Evolutionary conservation across 805 yeast genomes (phyloP), one percentile per base, ranked within the genome.

Genomic region (Starmerella apicola): DNA sequence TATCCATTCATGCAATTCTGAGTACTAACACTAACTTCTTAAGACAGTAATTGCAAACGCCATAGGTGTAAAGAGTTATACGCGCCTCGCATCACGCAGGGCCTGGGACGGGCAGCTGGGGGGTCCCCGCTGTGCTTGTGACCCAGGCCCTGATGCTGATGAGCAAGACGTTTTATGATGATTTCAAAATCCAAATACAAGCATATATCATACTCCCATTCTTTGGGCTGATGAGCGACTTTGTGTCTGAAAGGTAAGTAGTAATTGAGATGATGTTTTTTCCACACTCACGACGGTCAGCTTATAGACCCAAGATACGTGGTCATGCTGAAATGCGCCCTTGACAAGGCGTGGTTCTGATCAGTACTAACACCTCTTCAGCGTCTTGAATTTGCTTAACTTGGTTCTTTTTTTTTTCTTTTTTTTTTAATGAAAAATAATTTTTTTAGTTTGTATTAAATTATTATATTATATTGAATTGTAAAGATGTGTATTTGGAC

Each of bases 151-250:
- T 32, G n/a, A n/a, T n/a, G n/a, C n/a, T n/a, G n/a, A 21, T 48
- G 43, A 50, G 44, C 43, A 30, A 39, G 44, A 37, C 39, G 51
- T 48, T 51, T 58, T 57, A 72, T 77, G 61, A 78, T 76, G 91
- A 81, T 70, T 72, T 72, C 67, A 72, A 71, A 73, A 73, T 61
- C 56, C 68, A 63, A 63, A 67, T 95, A 86, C 96, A 86, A 86
- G 96, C 96, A 86, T 86, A 86, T 86, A 94, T 85, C 96, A 78
- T 94, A 85, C 62, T 64, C 61, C 60, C n/a, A n/a, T n/a, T n/a
- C 52, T 43, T 58, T 65, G 84, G 40, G 37, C 32, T 66, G 85
- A 74, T 60, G 73, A 64, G 60, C 69, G 67, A 33, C 32, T 74
- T 72, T 66, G 59, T 55, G 77, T 72, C 79, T 73, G 80, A 74